Percentiles rank a stretch among this genome's conserved stretches.
Evolutionary conservation across 495 filamentous ascomycete species (phyloP).

Genomic region (Talaromyces stipitatus): DNA sequence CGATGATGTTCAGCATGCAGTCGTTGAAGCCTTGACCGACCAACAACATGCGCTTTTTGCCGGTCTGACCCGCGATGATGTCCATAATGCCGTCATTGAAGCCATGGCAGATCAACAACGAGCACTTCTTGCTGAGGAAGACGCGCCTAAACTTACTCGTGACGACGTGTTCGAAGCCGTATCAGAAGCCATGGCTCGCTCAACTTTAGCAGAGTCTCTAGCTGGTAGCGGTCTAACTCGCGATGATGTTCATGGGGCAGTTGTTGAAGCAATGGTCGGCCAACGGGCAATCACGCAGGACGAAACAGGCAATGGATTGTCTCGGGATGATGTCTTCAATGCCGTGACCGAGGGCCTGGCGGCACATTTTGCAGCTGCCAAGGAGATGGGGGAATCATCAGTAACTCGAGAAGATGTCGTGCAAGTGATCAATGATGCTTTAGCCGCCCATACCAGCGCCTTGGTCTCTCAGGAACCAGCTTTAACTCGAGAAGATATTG

Average conservation of each 20-base stretch:
- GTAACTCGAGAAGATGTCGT: conserved; percentile 29
- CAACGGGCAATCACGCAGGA: conserved; percentile 42
- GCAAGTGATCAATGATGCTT: conserved; percentile 49
- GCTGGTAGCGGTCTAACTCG: conserved; percentile 13
- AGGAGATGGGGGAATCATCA: conserved; percentile 21
- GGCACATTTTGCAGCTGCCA: conserved; percentile 30
- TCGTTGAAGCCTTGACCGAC: conserved; percentile 32
- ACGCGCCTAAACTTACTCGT: conserved; percentile 31
- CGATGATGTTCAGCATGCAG: conserved; percentile 37
- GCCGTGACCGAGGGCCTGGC: conserved; percentile 36
- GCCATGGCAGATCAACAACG: conserved; percentile 10
- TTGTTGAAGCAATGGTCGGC: conserved; percentile 34
- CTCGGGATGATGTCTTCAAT: conserved; percentile 36
- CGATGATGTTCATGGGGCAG: conserved; percentile 38
- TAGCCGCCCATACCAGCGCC: conserved; percentile 37
- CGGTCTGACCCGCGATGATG: conserved; percentile 38
- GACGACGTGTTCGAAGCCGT: conserved; percentile 41
- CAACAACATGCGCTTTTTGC: conserved; percentile 48
- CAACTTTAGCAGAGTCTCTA: background rate
- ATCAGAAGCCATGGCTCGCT: conserved; percentile 20
- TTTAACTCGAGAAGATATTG: conserved; percentile 45
- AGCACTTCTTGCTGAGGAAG: background rate
- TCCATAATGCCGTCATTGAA: conserved; percentile 16
- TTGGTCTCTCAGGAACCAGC: conserved; percentile 10
- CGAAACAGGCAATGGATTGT: conserved; percentile 39